These are phyloP conservation scores for Cytospora piceicola DNA, from an alignment of 2,329 filamentous ascomycete species.

Conservation along the genomic window DNA sequence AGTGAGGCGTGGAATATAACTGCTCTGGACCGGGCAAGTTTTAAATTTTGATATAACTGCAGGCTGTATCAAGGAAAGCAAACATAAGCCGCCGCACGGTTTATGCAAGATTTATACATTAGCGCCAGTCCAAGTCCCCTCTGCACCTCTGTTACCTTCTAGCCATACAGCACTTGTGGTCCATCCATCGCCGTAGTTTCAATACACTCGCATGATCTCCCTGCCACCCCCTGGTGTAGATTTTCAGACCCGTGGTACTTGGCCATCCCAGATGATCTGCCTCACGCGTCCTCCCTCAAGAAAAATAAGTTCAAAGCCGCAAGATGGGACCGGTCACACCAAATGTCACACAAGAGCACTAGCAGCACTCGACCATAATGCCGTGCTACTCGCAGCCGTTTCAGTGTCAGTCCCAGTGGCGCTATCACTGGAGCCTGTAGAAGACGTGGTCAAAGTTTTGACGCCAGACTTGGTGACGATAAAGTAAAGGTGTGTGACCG, in stretches of 20 bases:
- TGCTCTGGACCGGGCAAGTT: too few relatives aligned
- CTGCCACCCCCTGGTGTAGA: too few relatives aligned
- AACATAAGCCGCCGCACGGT: too few relatives aligned
- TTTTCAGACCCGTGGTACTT: too few relatives aligned
- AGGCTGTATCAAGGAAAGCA: not conserved
- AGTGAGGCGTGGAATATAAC: too few relatives aligned
- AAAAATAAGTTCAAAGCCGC: not conserved
- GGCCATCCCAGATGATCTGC: too few relatives aligned
- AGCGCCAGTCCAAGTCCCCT: not conserved
- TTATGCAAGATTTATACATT: not conserved
- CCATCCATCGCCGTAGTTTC: not conserved
- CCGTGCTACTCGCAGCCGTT: slow-evolving; percentile 30
- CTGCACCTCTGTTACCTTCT: not conserved
- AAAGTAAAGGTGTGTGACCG: slow-evolving; percentile 38
- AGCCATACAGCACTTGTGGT: not conserved
- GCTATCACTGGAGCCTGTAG: slow-evolving; percentile 33
- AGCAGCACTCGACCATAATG: slow-evolving; percentile 27
- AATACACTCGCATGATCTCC: not conserved
- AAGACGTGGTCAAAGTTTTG: slow-evolving; percentile 37
- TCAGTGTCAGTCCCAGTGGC: slow-evolving; percentile 31
- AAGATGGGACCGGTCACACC: slow-evolving; percentile 22
- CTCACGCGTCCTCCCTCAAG: not conserved
- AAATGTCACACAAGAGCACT: slow-evolving; percentile 20
- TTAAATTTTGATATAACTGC: not conserved
- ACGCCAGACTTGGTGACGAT: slow-evolving; percentile 34